Percentiles rank a stretch among this genome's conserved stretches.
These are phyloP conservation scores for Corylus americana DNA, from an alignment of 306 rosid genomes.

Conservation along the genomic window DNA sequence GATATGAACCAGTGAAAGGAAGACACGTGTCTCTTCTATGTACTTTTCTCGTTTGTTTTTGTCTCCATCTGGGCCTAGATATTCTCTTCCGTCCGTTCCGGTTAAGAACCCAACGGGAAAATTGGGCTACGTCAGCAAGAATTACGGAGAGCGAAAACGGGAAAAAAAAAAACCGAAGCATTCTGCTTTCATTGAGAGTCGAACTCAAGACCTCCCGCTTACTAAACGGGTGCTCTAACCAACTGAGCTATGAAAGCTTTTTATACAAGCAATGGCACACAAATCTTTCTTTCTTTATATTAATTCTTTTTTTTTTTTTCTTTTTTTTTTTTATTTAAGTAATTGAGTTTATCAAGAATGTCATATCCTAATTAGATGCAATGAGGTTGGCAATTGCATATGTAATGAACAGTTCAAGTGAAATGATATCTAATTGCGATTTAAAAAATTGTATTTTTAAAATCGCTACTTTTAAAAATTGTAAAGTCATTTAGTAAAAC, in stretches of 20 bases:
- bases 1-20: not conserved
- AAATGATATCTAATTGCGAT: no score
- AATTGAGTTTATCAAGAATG: no score
- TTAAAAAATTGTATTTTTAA: no score
- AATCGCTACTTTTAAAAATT: no score
- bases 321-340: no score
- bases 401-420: no score
- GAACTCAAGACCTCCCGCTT: conserved; percentile 91
- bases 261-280: no score
- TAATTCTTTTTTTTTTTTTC: no score
- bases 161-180: not conserved
- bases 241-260: conserved; percentile 73
- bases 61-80: not conserved
- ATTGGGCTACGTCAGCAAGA: not conserved
- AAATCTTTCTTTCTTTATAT: no score
- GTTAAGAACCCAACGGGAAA: not conserved
- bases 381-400: no score
- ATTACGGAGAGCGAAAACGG: not conserved
- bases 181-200: conserved; percentile 65
- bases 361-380: no score
- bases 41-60: not conserved
- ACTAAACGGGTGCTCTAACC: conserved; percentile 90
- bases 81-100: not conserved
- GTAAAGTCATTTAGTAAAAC: no score
- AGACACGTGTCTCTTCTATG: not conserved